phyloP scores from a whole-genome alignment of 345 rosid species.

The Citrus trifoliata region DNA sequence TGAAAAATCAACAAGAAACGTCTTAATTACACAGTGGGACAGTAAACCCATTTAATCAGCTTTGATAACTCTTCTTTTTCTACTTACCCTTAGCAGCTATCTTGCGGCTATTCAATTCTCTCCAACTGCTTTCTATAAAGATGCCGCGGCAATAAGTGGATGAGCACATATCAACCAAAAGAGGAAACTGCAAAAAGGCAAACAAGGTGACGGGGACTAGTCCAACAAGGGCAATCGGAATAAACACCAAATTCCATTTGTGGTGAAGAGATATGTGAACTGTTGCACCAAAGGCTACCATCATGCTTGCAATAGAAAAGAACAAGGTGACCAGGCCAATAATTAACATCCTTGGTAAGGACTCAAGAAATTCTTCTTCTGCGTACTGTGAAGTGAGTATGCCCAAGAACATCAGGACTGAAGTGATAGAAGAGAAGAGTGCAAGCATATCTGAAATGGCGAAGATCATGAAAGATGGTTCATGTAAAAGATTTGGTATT shows the following conservation, averaged over 20 bases:
- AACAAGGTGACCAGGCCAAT: neutral
- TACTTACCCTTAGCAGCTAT: too few species aligned
- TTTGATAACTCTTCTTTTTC: too few species aligned
- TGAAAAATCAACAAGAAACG: too few species aligned
- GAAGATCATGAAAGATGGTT: neutral
- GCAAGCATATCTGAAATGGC: neutral
- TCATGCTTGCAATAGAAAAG: constrained; percentile 8
- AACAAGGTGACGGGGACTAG: neutral
- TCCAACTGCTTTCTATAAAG: too few species aligned
- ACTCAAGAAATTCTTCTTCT: neutral
- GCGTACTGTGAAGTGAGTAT: neutral
- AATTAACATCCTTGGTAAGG: neutral
- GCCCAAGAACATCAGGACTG: constrained; percentile 6
- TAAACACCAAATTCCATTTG: neutral
- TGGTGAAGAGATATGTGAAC: constrained; percentile 3
- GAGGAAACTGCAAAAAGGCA: neutral
- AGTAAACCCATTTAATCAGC: too few species aligned
- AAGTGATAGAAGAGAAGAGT: neutral
- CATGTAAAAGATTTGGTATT: too few species aligned
- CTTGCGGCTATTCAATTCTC: too few species aligned
- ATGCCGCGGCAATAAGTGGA: neutral
- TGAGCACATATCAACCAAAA: neutral
- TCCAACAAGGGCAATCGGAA: neutral
- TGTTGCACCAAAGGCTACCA: constrained; percentile 5
- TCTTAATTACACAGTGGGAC: too few species aligned